These are phyloP conservation scores for Geranium incanum DNA, from an alignment of 441 rosid species.

Conservation along the genomic window DNA sequence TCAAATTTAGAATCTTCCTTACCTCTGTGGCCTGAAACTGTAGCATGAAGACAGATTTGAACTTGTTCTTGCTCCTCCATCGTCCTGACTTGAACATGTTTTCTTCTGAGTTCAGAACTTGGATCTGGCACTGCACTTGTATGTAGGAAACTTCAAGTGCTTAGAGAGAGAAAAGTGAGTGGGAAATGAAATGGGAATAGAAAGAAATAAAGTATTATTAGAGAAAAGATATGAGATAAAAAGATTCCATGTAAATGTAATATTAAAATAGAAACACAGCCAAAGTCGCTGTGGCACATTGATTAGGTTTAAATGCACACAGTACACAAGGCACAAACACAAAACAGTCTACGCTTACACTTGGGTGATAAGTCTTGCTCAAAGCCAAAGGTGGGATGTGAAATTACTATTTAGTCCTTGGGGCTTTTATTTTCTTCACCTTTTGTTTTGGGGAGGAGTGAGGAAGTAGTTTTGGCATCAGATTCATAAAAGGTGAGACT, in stretches of 20 bases:
- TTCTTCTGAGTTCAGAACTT: not conserved
- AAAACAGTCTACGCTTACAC: constrained; percentile 24
- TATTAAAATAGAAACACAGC: constrained; percentile 8
- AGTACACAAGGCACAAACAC: constrained; percentile 43
- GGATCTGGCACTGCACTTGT: too few relatives aligned
- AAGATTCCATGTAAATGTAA: not conserved
- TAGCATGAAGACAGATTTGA: constrained; percentile 64
- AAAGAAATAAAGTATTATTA: not conserved
- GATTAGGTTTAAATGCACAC: constrained; percentile 30
- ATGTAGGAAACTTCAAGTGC: too few relatives aligned
- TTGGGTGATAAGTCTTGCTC: constrained; percentile 20
- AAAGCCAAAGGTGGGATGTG: not conserved
- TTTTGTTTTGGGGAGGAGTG: too few relatives aligned
- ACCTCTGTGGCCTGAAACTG: constrained; percentile 82
- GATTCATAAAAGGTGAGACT: constrained; percentile 1
- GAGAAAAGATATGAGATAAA: not conserved
- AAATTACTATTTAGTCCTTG: not conserved
- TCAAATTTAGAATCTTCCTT: not conserved
- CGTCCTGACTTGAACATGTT: constrained; percentile 67
- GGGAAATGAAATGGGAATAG: not conserved
- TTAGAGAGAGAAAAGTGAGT: not conserved
- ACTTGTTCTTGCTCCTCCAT: constrained; percentile 70
- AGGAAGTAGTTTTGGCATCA: not conserved
- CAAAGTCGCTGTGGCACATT: constrained; percentile 16
- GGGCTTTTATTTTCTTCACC: not conserved